These are phyloP conservation scores for Leishmania arabica DNA, from an alignment of 208 protist species.

Conservation along the genomic window DNA sequence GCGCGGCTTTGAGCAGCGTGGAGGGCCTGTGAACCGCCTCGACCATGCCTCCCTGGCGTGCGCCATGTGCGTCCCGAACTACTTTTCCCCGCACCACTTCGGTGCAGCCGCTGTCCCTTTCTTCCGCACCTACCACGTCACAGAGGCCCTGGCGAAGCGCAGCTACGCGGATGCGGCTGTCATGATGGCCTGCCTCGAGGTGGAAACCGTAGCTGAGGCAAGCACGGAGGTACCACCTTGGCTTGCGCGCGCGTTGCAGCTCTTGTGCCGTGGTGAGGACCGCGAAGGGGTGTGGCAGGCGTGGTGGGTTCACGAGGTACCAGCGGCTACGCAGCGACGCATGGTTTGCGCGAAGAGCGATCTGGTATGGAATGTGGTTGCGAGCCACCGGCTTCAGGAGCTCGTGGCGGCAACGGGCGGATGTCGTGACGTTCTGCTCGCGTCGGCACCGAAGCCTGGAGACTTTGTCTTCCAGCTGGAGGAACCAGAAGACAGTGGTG, in stretches of 20 bases:
- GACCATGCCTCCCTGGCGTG: slow-evolving; percentile 36
- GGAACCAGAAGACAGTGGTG: not conserved
- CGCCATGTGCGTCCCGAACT: slow-evolving; percentile 63
- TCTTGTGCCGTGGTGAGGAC: slow-evolving; percentile 53
- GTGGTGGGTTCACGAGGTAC: slow-evolving; percentile 49
- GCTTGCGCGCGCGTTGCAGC: slow-evolving; percentile 23
- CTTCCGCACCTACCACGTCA: slow-evolving; percentile 73
- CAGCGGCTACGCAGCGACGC: slow-evolving; percentile 29
- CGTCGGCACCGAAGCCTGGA: slow-evolving; percentile 40
- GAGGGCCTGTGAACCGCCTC: slow-evolving; percentile 25
- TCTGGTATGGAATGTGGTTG: slow-evolving; percentile 79
- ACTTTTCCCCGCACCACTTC: slow-evolving; percentile 71
- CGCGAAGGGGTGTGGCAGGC: slow-evolving; percentile 52
- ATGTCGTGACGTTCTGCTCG: slow-evolving; percentile 19
- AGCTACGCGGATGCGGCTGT: slow-evolving; percentile 57
- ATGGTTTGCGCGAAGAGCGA: slow-evolving; percentile 34
- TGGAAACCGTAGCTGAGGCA: slow-evolving; percentile 3
- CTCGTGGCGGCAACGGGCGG: slow-evolving; percentile 23
- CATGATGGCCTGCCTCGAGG: slow-evolving; percentile 48
- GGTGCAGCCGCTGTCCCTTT: slow-evolving; percentile 38
- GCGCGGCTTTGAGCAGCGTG: slow-evolving; percentile 48
- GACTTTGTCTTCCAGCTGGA: slow-evolving; percentile 55
- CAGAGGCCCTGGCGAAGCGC: slow-evolving; percentile 45
- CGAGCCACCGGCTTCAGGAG: slow-evolving; percentile 62
- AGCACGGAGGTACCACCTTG: slow-evolving; percentile 8